Evolutionary conservation across 306 rosid genomes (phyloP).

Genomic region (Cucumis hystrix): DNA sequence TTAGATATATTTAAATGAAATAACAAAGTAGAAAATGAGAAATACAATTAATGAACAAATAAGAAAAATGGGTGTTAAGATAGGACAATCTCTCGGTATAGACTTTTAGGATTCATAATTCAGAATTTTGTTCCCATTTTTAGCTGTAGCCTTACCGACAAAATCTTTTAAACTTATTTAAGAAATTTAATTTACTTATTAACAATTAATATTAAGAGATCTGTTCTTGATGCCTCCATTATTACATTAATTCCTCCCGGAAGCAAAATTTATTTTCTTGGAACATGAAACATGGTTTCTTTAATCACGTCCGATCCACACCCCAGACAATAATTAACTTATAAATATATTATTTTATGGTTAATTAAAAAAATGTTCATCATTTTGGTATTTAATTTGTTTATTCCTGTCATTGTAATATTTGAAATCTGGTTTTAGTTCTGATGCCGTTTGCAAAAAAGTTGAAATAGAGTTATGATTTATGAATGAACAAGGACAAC

Average conservation of each 20-base stretch:
- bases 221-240: conserved; percentile 5
- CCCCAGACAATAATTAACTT: background rate
- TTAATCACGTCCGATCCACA: background rate
- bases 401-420: no score
- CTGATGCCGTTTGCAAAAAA: background rate
- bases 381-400: background rate
- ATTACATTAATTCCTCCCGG: background rate
- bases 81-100: background rate
- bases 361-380: background rate
- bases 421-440: no score
- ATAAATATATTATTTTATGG: background rate
- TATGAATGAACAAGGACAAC: background rate
- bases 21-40: background rate
- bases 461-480: background rate
- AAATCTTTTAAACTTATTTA: background rate
- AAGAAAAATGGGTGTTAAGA: background rate
- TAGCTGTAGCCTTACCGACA: background rate
- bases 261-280: background rate
- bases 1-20: background rate
- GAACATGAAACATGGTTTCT: background rate
- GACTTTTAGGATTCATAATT: background rate
- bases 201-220: background rate
- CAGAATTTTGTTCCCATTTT: background rate
- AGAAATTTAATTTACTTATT: background rate
- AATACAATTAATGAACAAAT: background rate